phyloP scores from a whole-genome alignment of 2,329 filamentous ascomycete species.

The Beauveria sp. region DNA sequence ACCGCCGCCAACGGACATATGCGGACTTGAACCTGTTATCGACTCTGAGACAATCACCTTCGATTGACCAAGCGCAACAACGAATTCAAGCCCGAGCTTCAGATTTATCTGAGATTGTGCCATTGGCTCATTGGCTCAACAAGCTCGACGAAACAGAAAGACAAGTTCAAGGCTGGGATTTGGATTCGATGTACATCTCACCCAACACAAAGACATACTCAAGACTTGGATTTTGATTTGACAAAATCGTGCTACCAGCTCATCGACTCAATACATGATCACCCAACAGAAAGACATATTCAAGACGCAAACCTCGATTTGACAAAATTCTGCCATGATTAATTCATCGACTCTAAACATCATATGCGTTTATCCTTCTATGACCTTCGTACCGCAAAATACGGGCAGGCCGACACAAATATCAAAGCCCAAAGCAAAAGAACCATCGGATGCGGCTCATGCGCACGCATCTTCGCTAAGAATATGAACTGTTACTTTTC shows the following conservation, averaged over 20 bases:
- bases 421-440: neutral
- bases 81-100: neutral
- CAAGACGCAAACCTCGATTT: neutral
- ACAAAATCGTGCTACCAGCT: no score
- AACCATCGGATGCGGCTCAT: neutral
- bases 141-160: neutral
- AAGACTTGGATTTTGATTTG: no score
- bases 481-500: constrained; percentile 3
- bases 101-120: neutral
- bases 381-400: neutral
- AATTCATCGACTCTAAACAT: neutral
- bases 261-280: neutral
- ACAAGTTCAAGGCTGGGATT: neutral
- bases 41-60: neutral
- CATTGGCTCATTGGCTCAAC: neutral
- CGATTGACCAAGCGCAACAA: neutral
- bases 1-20: neutral
- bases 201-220: no score
- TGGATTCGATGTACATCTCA: no score
- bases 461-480: constrained; percentile 3
- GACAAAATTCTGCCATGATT: neutral
- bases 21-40: neutral
- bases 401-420: neutral
- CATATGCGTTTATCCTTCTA: constrained; percentile 3
- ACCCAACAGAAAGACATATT: neutral